Evolutionary conservation across 257 asterid species (phyloP), one percentile per base, ranked within the genome.

Genomic region (Paulownia fortunei): DNA sequence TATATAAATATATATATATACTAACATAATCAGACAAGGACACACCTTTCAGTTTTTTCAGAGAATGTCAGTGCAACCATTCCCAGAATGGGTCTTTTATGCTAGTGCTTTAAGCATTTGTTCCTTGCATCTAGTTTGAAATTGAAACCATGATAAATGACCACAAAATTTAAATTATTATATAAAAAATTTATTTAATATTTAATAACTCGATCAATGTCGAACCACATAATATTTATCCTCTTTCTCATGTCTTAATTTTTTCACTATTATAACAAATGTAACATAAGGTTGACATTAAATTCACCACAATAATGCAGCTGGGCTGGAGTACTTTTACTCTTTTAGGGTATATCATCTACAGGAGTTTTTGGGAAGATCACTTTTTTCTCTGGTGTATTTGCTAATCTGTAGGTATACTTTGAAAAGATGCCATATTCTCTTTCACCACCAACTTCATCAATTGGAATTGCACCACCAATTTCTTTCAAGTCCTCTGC

Each of bases 391-490:
- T 70, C 8, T 61, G 83, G 89, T n/a, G 90, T 88, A 44, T 63
- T 81, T 11, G 82, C 80, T n/a, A 42, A 74, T 8, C 65, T 79
- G 42, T 84, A 86, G 15, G 37, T 3, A 30, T 66, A 76, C 34
- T 81, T 71, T 2, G 74, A 21, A 7, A 82, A 79, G 34, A 24
- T 9, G 21, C 21, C 79, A 0, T 4, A 0, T 6, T 74, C 80
- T 79, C 86, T 86, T 37, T 66, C 82, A 63, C 90, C 88, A 67
- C 74, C 71, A 42, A 88, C 88, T 75, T 83, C 69, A 79, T 67
- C 81, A 3, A 36, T 18, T 3, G 87, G 89, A 72, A 86, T 83
- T 15, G 84, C 76, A 63, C 49, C 79, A 15, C 68, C 19, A 54
- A 88, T 81, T 73, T 72, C 85, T 55, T 84, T 70, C 79, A 83